These are phyloP conservation scores for Nepenthes alata DNA, from an alignment of 179 eudicot genomes.

Conservation along the genomic window DNA sequence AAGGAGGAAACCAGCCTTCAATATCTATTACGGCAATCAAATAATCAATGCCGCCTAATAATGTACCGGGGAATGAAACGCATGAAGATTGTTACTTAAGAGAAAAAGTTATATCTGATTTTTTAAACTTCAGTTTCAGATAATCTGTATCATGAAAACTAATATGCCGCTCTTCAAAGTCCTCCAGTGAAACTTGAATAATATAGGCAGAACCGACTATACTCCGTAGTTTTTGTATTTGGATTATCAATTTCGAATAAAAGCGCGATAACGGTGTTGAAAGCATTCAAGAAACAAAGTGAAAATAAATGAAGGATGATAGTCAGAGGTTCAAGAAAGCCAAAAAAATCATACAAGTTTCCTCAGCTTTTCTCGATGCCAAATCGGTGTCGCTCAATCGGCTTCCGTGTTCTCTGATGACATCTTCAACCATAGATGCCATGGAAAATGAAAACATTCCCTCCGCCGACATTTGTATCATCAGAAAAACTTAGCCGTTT, in stretches of 20 bases:
- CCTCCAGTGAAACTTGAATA: neutral
- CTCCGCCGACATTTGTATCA: constrained; percentile 39
- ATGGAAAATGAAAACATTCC: constrained; percentile 51
- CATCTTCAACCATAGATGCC: constrained; percentile 70
- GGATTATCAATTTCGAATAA: too few relatives aligned
- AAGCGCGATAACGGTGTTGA: neutral
- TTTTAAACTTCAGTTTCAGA: too few relatives aligned
- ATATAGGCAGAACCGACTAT: too few relatives aligned
- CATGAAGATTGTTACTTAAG: too few relatives aligned
- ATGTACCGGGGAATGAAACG: too few relatives aligned
- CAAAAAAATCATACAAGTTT: constrained; percentile 49
- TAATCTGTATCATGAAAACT: too few relatives aligned
- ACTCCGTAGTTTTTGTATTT: too few relatives aligned
- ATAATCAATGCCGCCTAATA: too few relatives aligned
- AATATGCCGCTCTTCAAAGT: too few relatives aligned
- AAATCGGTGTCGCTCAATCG: constrained; percentile 45
- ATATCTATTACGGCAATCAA: too few relatives aligned
- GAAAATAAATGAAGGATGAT: neutral
- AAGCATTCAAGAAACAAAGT: neutral
- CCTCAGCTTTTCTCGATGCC: constrained; percentile 69
- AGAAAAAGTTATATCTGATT: too few relatives aligned
- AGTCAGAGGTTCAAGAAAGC: neutral
- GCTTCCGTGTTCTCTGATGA: constrained; percentile 60
- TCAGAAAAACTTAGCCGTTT: constrained; percentile 10
- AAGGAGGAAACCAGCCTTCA: too few relatives aligned